Conservation (phyloP, 345 rosid species). For the Geranium brycei region DNA sequence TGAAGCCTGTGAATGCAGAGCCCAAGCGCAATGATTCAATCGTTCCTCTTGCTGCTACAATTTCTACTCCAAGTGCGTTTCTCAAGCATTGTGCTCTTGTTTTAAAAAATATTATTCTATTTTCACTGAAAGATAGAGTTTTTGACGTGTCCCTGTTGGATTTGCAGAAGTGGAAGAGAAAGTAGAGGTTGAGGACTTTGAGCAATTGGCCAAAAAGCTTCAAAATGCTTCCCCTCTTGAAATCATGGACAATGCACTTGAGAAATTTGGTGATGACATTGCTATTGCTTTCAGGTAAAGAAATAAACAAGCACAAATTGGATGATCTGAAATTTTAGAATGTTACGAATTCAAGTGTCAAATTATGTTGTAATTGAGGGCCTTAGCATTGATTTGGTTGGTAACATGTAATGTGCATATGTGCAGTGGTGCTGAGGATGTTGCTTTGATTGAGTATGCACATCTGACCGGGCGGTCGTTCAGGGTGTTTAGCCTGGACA, state of each 20-base stretch:
- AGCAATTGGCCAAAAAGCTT: constrained; percentile 45
- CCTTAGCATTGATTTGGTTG: too few relatives aligned
- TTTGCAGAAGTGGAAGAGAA: constrained; percentile 50
- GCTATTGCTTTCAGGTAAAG: constrained; percentile 91
- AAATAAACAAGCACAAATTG: background rate
- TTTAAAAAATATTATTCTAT: too few relatives aligned
- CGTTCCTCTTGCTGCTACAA: constrained; percentile 41
- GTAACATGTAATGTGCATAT: background rate
- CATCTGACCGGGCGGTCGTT: constrained; percentile 65
- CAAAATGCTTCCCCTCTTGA: constrained; percentile 71
- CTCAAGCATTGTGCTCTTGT: background rate
- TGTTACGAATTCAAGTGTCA: too few relatives aligned
- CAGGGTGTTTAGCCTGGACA: constrained; percentile 87
- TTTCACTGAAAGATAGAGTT: too few relatives aligned
- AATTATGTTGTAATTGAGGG: too few relatives aligned
- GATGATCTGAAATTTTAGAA: too few relatives aligned
- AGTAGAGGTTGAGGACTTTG: constrained; percentile 40
- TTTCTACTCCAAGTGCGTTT: constrained; percentile 49
- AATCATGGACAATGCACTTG: constrained; percentile 81
- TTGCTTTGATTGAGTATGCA: constrained; percentile 88
- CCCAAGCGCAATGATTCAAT: constrained; percentile 37
- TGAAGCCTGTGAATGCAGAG: constrained; percentile 48
- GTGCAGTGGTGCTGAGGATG: constrained; percentile 95
- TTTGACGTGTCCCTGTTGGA: background rate
- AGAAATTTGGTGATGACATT: constrained; percentile 65